Evolutionary conservation across 192 early-diverging fungal genomes (phyloP).

Genomic region (Coemansia sp.): DNA sequence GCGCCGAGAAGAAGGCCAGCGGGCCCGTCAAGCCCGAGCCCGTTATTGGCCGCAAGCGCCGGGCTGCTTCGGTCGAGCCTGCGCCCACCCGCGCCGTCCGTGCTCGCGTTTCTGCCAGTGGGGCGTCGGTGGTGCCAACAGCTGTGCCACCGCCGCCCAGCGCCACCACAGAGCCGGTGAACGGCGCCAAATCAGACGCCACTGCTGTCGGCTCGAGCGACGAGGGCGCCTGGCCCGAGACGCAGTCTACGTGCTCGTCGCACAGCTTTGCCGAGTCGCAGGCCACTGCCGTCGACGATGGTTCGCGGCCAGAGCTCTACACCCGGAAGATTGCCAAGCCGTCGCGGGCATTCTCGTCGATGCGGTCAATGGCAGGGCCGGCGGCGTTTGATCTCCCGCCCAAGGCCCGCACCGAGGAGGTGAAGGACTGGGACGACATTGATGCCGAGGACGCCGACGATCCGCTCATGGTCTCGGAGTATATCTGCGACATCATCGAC

Average conservation of each 20-base stretch:
- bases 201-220: slow-evolving; percentile 4
- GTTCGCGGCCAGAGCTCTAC: background rate
- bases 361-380: slow-evolving; percentile 9
- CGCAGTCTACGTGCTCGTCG: slow-evolving; percentile 13
- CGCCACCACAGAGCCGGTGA: background rate
- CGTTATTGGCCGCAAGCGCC: slow-evolving; percentile 32
- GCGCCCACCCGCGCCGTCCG: slow-evolving; percentile 17
- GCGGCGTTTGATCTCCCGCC: slow-evolving; percentile 6
- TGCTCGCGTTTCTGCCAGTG: slow-evolving; percentile 3
- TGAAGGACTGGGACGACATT: slow-evolving; percentile 62
- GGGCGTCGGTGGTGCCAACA: background rate
- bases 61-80: slow-evolving; percentile 13
- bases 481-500: slow-evolving; percentile 87
- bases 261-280: slow-evolving; percentile 29
- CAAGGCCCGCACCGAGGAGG: background rate
- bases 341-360: slow-evolving; percentile 30
- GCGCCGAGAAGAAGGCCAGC: background rate
- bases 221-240: slow-evolving; percentile 3
- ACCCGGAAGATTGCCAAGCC: slow-evolving; percentile 36
- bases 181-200: slow-evolving; percentile 8
- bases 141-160: background rate
- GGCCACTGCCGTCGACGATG: slow-evolving; percentile 27
- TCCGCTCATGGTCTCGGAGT: slow-evolving; percentile 91
- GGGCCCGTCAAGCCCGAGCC: slow-evolving; percentile 6
- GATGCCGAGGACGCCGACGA: slow-evolving; percentile 75